These are phyloP conservation scores for Cutaneotrichosporon curvatum DNA, from an alignment of 1,284 basidiomycete species.

Conservation along the genomic window DNA sequence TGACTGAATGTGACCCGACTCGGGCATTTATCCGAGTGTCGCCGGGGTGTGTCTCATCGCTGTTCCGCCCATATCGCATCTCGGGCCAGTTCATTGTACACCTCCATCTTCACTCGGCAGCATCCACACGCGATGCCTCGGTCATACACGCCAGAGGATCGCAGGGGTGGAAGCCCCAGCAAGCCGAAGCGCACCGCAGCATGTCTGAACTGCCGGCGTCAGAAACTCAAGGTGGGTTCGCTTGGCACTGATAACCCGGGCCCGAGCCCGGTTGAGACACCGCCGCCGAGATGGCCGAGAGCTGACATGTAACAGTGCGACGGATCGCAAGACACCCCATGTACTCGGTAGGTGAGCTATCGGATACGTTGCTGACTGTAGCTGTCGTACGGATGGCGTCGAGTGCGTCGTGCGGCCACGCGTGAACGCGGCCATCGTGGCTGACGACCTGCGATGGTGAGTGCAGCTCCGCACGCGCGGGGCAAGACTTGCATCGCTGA, in stretches of 20 bases:
- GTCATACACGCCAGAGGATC: not conserved
- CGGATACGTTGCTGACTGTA: not conserved
- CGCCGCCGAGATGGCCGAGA: not conserved
- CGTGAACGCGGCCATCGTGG: slow-evolving; percentile 16
- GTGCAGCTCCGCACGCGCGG: not conserved
- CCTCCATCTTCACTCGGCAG: too few species aligned
- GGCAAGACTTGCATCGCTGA: slow-evolving; percentile 1
- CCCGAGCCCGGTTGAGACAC: too few species aligned
- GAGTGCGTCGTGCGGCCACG: slow-evolving; percentile 18
- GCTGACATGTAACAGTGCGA: slow-evolving; percentile 16
- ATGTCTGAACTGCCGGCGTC: slow-evolving; percentile 16
- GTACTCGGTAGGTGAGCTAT: slow-evolving; percentile 8
- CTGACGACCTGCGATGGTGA: slow-evolving; percentile 18
- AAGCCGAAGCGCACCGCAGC: slow-evolving; percentile 11
- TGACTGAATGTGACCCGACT: too few species aligned
- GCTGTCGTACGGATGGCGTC: slow-evolving; percentile 12
- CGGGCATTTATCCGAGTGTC: too few species aligned
- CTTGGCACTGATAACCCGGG: too few species aligned
- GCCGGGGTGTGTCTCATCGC: too few species aligned
- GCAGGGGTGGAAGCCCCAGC: too few species aligned
- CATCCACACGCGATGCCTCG: not conserved
- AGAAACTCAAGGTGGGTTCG: slow-evolving; percentile 18
- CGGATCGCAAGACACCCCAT: slow-evolving; percentile 5
- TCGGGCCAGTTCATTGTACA: too few species aligned
- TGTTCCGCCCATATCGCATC: too few species aligned